Evolutionary conservation across 768 basidiomycete species (phyloP), one percentile per base, ranked within the genome.

Genomic region (Podaxis mareebaensis): DNA sequence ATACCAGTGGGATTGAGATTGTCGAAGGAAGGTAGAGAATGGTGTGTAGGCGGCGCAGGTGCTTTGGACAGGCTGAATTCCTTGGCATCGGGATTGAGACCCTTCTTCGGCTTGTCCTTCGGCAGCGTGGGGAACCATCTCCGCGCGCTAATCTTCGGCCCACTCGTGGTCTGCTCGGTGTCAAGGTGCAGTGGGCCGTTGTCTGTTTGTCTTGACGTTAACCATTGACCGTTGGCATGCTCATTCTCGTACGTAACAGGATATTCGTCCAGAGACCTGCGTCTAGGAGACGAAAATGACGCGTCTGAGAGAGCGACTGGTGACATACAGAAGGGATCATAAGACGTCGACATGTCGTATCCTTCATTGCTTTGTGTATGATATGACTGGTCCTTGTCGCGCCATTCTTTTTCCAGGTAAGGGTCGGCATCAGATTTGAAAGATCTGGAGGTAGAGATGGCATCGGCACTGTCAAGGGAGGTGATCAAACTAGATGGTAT

Each of bases 71-170:
- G 78, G 70, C 81, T 87, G 78, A 95, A 95, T 60, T 86, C 92
- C 71, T 93, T 92, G 58, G 93, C 93, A 73, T 90, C 90, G 1
- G 93, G 93, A 74, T 95, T 95, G 64, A 95, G 81, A 6, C 88
- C 85, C 70, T 84, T 90, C 77, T 79, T 85, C 62, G 82, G 76
- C 70, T 80, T 85, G 61, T 80, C 81, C 56, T 54, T 65, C 24
- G 49, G 38, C n/a, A 28, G 22, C 22, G 56, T 30, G 33, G 28
- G 64, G 20, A 62, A 55, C 61, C 61, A 55, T 39, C 33, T 66
- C 13, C 46, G 36, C 10, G 33, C 12, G 11, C 33, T 12, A 13
- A 4, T 30, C 59, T 53, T 42, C 28, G 54, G 53, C 2, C 20
- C 10, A 26, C 20, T 33, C 17, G 22, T 20, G 30, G 15, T 30